phyloP scores from a whole-genome alignment of 2,329 filamentous ascomycete genomes.

The Phyllosticta capitalensis region DNA sequence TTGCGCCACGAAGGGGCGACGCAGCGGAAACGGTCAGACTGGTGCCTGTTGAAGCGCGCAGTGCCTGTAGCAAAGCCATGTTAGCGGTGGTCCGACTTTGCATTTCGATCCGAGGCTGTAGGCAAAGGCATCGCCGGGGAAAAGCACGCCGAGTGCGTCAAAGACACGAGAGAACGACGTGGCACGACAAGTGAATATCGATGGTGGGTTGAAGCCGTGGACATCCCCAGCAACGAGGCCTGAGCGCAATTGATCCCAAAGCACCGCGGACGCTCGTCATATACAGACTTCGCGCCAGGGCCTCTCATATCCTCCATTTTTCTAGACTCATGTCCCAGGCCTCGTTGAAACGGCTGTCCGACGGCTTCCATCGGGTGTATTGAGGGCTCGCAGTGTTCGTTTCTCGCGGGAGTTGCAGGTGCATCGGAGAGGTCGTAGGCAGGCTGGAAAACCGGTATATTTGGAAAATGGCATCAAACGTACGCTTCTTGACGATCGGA shows the following conservation, averaged over 20 bases:
- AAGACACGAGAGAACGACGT: too few relatives aligned
- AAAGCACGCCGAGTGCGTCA: too few relatives aligned
- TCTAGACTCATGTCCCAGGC: neutral
- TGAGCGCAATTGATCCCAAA: neutral
- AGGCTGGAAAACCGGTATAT: neutral
- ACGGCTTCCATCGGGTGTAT: neutral
- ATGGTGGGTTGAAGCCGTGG: neutral
- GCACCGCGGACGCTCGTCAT: neutral
- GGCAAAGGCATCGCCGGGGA: too few relatives aligned
- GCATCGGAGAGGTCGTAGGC: neutral
- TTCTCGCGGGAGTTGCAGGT: neutral
- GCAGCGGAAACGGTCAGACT: slow-evolving; percentile 94
- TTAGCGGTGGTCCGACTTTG: slow-evolving; percentile 13
- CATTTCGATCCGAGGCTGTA: slow-evolving; percentile 23
- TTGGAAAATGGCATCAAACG: slow-evolving; percentile 36
- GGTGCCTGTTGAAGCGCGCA: slow-evolving; percentile 93
- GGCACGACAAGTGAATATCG: slow-evolving; percentile 19
- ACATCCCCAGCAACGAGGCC: neutral
- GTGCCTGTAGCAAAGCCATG: slow-evolving; percentile 50
- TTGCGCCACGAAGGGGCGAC: slow-evolving; percentile 91
- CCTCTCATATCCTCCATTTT: neutral
- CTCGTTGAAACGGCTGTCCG: neutral
- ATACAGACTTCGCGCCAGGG: neutral
- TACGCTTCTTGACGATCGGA: slow-evolving; percentile 99
- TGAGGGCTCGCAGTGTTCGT: neutral